Percentiles rank a stretch among this genome's conserved stretches.
These are phyloP conservation scores for Daldinia concentrica DNA, from an alignment of 495 filamentous ascomycete species.

Conservation along the genomic window DNA sequence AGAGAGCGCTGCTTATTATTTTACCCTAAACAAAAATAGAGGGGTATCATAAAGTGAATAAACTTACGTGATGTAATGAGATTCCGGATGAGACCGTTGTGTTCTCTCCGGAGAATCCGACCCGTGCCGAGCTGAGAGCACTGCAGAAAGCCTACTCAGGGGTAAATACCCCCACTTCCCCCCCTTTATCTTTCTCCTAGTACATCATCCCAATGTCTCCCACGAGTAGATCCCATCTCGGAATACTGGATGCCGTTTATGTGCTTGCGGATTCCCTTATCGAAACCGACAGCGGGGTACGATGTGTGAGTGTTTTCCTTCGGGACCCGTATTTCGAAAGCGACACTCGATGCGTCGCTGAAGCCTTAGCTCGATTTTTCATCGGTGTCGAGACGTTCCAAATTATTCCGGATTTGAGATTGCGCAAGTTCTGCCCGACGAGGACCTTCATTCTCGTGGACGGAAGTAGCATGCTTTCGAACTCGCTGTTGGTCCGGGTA, in stretches of 20 bases:
- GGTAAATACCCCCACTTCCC: neutral
- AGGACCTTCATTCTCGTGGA: neutral
- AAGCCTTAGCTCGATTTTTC: too few relatives aligned
- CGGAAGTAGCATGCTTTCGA: neutral
- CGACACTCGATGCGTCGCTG: neutral
- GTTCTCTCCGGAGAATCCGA: neutral
- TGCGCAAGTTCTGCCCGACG: neutral
- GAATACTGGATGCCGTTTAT: too few relatives aligned
- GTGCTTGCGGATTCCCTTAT: too few relatives aligned
- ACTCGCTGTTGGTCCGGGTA: neutral
- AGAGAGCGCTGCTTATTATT: neutral
- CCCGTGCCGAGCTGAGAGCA: neutral
- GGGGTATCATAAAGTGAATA: neutral
- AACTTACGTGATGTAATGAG: neutral
- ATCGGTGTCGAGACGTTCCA: neutral
- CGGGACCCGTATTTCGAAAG: too few relatives aligned
- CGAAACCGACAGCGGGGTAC: too few relatives aligned
- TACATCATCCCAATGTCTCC: neutral
- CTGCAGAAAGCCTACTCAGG: neutral
- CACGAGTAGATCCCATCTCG: too few relatives aligned
- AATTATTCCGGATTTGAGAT: neutral
- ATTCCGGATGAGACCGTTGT: neutral
- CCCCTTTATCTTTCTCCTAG: neutral
- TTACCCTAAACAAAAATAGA: neutral
- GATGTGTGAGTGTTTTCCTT: too few relatives aligned